phyloP scores from a whole-genome alignment of 148 eudicot species.

The Cornus florida region DNA sequence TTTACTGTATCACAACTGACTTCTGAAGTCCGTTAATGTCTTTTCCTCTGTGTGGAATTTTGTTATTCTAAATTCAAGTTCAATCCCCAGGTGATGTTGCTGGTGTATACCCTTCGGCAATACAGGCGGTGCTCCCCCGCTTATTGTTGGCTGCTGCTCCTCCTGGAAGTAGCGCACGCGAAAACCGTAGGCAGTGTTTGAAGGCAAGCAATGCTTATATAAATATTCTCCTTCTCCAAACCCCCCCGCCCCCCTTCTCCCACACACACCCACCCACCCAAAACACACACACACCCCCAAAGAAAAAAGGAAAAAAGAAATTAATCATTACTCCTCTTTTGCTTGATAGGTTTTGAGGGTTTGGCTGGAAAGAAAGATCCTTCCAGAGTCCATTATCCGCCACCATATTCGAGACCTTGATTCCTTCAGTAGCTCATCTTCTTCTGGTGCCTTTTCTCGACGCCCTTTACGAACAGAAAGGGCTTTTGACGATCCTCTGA shows the following conservation, averaged over 20 bases:
- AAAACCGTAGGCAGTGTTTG: constrained; percentile 92
- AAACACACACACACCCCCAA: too few relatives aligned
- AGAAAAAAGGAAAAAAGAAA: not conserved
- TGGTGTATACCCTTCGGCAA: constrained; percentile 67
- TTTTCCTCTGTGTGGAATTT: not conserved
- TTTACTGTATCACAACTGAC: not conserved
- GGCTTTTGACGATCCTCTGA: constrained; percentile 92
- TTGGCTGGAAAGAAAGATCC: constrained; percentile 86
- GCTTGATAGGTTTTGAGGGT: constrained; percentile 74
- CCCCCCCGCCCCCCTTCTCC: too few relatives aligned
- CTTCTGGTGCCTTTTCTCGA: constrained; percentile 54
- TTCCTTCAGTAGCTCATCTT: constrained; percentile 54
- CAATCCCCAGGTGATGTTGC: constrained; percentile 60
- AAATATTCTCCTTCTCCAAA: too few relatives aligned
- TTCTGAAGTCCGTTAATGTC: constrained; percentile 10
- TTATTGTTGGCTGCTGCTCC: constrained; percentile 95
- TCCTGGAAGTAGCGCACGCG: constrained; percentile 78
- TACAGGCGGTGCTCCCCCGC: constrained; percentile 77
- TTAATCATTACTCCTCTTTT: constrained; percentile 2
- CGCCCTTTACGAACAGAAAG: constrained; percentile 85
- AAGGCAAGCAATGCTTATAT: constrained; percentile 51
- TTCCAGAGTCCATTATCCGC: constrained; percentile 73
- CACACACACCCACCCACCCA: too few relatives aligned
- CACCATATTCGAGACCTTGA: constrained; percentile 85
- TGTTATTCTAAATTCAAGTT: not conserved